phyloP scores from a whole-genome alignment of 371 early-diverging fungal species.

The Lichtheimia ornata region DNA sequence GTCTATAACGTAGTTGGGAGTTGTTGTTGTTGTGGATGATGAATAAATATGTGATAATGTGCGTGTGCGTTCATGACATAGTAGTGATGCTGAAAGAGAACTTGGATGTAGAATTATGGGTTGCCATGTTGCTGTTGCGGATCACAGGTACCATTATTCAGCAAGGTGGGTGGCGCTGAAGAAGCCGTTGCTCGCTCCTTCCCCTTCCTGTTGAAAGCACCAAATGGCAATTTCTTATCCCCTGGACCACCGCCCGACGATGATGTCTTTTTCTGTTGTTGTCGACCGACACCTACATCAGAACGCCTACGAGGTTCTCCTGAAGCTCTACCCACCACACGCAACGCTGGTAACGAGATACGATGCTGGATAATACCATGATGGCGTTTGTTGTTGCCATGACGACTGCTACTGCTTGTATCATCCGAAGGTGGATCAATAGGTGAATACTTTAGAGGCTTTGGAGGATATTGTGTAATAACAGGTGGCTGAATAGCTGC shows the following conservation, averaged over 20 bases:
- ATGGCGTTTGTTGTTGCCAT: not conserved
- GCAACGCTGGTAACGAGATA: slow-evolving; percentile 19
- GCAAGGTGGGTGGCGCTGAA: slow-evolving; percentile 1
- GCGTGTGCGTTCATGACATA: not conserved
- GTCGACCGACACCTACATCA: slow-evolving; percentile 8
- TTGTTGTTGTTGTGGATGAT: not conserved
- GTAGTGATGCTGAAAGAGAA: too few species aligned
- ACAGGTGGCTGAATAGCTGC: slow-evolving; percentile 29
- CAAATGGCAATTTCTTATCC: not conserved
- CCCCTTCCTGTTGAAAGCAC: slow-evolving; percentile 6
- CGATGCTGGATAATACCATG: slow-evolving; percentile 12
- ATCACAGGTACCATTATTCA: too few species aligned
- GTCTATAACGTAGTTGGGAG: too few species aligned
- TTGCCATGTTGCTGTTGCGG: too few species aligned
- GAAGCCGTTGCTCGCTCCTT: slow-evolving; percentile 11
- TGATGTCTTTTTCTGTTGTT: not conserved
- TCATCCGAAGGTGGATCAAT: slow-evolving; percentile 29
- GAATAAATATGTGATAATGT: not conserved
- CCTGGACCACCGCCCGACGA: too few species aligned
- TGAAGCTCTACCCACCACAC: slow-evolving; percentile 5
- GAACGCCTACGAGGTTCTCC: slow-evolving; percentile 9
- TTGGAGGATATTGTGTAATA: slow-evolving; percentile 48
- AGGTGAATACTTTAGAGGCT: slow-evolving; percentile 46
- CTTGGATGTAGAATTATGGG: too few species aligned
- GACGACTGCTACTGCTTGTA: not conserved